phyloP scores from a whole-genome alignment of 176 grass and related monocot species.

The Elaeis guineensis region DNA sequence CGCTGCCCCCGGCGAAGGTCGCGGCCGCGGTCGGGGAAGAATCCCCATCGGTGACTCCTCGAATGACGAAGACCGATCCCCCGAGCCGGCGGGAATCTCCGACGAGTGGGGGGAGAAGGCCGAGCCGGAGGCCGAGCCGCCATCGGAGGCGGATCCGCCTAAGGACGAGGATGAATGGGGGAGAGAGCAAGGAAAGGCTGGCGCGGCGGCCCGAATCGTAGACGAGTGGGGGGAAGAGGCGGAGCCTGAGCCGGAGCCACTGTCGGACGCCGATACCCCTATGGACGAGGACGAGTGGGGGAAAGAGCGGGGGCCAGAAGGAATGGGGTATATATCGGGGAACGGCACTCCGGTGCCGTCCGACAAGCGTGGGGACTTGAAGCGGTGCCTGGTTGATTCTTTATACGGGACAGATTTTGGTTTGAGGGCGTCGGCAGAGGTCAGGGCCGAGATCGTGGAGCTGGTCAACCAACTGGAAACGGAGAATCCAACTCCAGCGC shows the following conservation, averaged over 20 bases:
- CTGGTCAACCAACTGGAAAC: slow-evolving; percentile 83
- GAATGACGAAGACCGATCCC: background rate
- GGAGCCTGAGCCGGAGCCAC: slow-evolving; percentile 6
- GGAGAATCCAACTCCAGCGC: slow-evolving; percentile 46
- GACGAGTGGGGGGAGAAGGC: slow-evolving; percentile 73
- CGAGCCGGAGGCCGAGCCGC: slow-evolving; percentile 33
- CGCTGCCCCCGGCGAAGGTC: background rate
- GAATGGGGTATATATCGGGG: background rate
- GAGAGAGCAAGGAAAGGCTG: background rate
- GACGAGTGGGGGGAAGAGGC: slow-evolving; percentile 25
- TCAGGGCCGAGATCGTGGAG: slow-evolving; percentile 82
- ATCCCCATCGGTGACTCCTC: background rate
- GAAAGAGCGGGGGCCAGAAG: slow-evolving; percentile 1
- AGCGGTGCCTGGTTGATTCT: slow-evolving; percentile 73
- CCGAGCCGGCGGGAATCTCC: slow-evolving; percentile 10
- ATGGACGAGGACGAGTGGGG: slow-evolving; percentile 42
- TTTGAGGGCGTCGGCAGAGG: slow-evolving; percentile 56
- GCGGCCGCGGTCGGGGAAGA: slow-evolving; percentile 5
- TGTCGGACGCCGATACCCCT: slow-evolving; percentile 1
- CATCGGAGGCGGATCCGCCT: slow-evolving; percentile 47
- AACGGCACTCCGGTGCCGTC: slow-evolving; percentile 9
- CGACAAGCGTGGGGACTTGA: slow-evolving; percentile 49
- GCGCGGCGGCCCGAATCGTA: background rate
- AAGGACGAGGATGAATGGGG: slow-evolving; percentile 50
- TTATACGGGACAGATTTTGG: slow-evolving; percentile 73